Conservation (phyloP, 2,329 filamentous ascomycete genomes). For the Pseudogymnoascus sp. region DNA sequence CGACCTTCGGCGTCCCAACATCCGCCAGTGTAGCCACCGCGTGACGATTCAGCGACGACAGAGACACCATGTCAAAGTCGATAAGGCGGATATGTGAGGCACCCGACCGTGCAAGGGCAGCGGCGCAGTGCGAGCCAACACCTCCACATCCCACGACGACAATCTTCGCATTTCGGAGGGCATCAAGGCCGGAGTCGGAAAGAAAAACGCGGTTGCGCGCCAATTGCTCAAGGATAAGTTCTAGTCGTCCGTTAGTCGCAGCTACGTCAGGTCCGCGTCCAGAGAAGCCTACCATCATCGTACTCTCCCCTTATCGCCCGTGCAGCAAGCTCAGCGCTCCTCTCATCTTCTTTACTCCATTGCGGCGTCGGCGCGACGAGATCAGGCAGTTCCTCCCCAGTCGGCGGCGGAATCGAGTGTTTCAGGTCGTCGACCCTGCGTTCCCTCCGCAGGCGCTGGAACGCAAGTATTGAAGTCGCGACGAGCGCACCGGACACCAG, state of each 20-base stretch:
- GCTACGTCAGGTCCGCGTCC: not conserved
- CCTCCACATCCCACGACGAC: slow-evolving; percentile 90
- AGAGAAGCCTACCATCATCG: slow-evolving; percentile 39
- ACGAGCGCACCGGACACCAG: slow-evolving; percentile 54
- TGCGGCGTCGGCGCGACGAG: slow-evolving; percentile 31
- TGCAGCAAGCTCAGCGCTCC: slow-evolving; percentile 49
- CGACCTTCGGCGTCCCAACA: slow-evolving; percentile 87
- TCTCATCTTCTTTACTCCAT: slow-evolving; percentile 52
- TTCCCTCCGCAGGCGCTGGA: slow-evolving; percentile 50
- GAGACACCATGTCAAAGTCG: slow-evolving; percentile 95
- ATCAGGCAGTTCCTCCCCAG: slow-evolving; percentile 29
- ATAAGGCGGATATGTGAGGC: slow-evolving; percentile 81
- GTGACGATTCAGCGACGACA: slow-evolving; percentile 92
- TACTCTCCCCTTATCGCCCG: slow-evolving; percentile 57
- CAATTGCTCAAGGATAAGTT: slow-evolving; percentile 88
- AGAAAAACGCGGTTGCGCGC: slow-evolving; percentile 90
- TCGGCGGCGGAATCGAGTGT: slow-evolving; percentile 45
- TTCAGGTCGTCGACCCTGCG: slow-evolving; percentile 51
- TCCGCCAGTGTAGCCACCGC: slow-evolving; percentile 90
- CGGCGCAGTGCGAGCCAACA: slow-evolving; percentile 85
- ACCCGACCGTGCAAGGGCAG: slow-evolving; percentile 80
- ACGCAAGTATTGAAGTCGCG: slow-evolving; percentile 52
- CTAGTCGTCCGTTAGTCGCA: slow-evolving; percentile 34
- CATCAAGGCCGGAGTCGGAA: slow-evolving; percentile 68
- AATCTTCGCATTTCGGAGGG: slow-evolving; percentile 74